phyloP scores from a whole-genome alignment of 2,329 filamentous ascomycete genomes.

The Aspergillus sp. region DNA sequence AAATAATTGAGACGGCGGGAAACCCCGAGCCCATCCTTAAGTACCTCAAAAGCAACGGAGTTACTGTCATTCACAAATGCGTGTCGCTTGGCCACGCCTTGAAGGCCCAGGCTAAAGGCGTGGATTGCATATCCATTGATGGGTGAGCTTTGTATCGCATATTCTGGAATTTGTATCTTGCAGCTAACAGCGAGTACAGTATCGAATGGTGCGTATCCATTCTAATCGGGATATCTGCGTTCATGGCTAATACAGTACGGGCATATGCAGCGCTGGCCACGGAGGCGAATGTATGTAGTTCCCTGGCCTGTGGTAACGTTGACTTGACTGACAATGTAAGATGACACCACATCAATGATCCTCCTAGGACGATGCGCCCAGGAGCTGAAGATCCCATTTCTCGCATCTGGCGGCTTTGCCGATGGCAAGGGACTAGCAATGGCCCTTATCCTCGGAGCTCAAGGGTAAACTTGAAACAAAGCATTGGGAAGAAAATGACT shows the following conservation, averaged over 20 bases:
- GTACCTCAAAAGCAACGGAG: conserved; percentile 75
- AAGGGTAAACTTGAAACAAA: conserved; percentile 52
- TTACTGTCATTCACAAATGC: conserved; percentile 90
- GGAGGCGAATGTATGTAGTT: conserved; percentile 26
- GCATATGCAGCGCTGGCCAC: conserved; percentile 46
- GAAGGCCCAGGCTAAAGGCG: conserved; percentile 86
- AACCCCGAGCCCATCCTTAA: conserved; percentile 84
- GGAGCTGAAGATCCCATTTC: conserved; percentile 79
- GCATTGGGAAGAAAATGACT: neutral
- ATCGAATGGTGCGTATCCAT: conserved; percentile 5
- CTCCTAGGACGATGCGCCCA: conserved; percentile 84
- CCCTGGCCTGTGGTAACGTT: neutral
- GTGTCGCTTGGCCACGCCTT: conserved; percentile 90
- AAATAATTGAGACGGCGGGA: conserved; percentile 86
- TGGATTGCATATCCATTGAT: conserved; percentile 94
- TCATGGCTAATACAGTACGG: neutral
- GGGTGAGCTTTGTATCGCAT: conserved; percentile 46
- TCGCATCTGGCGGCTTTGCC: conserved; percentile 91
- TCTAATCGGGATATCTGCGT: neutral
- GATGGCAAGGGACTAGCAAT: conserved; percentile 94
- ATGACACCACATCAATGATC: conserved; percentile 54
- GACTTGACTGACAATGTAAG: neutral
- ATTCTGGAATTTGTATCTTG: neutral
- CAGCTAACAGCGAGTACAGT: neutral
- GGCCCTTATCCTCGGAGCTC: conserved; percentile 81